Conservation (phyloP, 2,329 filamentous ascomycete species). For the Ramichloridium luteum region DNA sequence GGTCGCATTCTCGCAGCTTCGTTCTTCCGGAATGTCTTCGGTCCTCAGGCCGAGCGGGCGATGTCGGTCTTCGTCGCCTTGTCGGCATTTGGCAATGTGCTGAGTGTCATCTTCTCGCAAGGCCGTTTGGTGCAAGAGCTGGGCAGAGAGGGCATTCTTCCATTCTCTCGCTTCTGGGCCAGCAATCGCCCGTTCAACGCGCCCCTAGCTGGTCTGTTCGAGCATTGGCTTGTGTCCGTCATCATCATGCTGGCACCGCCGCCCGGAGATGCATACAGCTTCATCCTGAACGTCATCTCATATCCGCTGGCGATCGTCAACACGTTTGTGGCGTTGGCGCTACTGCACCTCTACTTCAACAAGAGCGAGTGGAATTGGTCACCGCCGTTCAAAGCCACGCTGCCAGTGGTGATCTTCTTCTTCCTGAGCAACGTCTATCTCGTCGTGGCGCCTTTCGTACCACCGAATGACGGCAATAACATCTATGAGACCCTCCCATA, state of each 20-base stretch:
- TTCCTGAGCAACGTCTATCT: constrained; percentile 42
- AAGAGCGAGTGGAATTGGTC: constrained; percentile 34
- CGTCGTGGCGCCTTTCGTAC: constrained; percentile 40
- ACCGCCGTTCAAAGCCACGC: constrained; percentile 37
- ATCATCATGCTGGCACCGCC: constrained; percentile 56
- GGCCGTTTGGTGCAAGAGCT: constrained; percentile 49
- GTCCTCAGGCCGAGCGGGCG: constrained; percentile 42
- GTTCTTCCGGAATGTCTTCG: constrained; percentile 29
- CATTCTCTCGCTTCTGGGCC: constrained; percentile 39
- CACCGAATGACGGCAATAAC: constrained; percentile 35
- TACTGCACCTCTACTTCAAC: constrained; percentile 36
- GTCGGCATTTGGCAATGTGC: constrained; percentile 44
- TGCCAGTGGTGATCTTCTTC: constrained; percentile 41
- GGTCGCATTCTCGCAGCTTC: constrained; percentile 9
- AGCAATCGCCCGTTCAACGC: constrained; percentile 14
- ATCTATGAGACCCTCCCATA: constrained; percentile 43
- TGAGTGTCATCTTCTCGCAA: constrained; percentile 46
- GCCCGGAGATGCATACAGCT: constrained; percentile 55
- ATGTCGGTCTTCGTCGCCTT: constrained; percentile 42
- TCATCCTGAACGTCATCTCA: constrained; percentile 42
- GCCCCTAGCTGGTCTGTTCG: constrained; percentile 19
- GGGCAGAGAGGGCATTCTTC: constrained; percentile 46
- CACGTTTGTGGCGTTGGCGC: constrained; percentile 37
- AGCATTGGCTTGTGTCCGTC: constrained; percentile 37
- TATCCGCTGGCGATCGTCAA: constrained; percentile 51